A percentile compares a stretch with the other conserved stretches of the same genome.
Conservation (phyloP, 23 red algal species). For the Gracilaria caudata region DNA sequence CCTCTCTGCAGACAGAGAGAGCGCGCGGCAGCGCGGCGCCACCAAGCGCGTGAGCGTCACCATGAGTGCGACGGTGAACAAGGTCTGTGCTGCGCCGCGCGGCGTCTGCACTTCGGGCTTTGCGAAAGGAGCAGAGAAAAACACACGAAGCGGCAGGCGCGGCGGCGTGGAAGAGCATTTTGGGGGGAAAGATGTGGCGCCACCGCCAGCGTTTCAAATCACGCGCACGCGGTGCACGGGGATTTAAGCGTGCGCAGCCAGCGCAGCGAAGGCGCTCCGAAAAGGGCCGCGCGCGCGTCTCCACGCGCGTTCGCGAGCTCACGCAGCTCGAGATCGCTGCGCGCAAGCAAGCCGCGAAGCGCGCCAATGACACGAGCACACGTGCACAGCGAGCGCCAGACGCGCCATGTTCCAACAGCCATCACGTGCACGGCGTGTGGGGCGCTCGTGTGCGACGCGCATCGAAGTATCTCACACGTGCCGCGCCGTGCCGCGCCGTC, state of each 20-base stretch:
- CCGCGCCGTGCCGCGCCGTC: too few species aligned
- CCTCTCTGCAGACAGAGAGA: conserved; percentile 3
- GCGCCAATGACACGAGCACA: neutral
- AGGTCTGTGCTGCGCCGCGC: neutral
- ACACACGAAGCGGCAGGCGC: too few species aligned
- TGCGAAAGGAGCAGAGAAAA: too few species aligned
- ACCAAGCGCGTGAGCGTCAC: neutral
- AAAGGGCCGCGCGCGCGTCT: conserved; percentile 6
- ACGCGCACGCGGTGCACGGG: neutral
- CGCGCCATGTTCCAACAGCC: neutral
- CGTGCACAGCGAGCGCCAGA: neutral
- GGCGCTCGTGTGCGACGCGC: neutral
- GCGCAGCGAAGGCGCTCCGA: neutral
- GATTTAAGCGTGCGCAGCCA: neutral
- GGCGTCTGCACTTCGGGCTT: neutral
- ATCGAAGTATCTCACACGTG: too few species aligned
- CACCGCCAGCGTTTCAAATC: too few species aligned
- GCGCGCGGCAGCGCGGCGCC: neutral
- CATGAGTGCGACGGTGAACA: neutral
- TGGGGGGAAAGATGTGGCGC: conserved; percentile 20
- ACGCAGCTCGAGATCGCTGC: conserved; percentile 8
- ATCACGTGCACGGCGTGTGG: neutral
- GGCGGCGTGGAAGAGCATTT: neutral
- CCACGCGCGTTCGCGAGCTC: too few species aligned
- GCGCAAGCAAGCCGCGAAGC: neutral